A percentile compares a stretch with the other conserved stretches of the same genome.
Conservation (phyloP, 768 basidiomycete species). For the Podaxis rugospora region DNA sequence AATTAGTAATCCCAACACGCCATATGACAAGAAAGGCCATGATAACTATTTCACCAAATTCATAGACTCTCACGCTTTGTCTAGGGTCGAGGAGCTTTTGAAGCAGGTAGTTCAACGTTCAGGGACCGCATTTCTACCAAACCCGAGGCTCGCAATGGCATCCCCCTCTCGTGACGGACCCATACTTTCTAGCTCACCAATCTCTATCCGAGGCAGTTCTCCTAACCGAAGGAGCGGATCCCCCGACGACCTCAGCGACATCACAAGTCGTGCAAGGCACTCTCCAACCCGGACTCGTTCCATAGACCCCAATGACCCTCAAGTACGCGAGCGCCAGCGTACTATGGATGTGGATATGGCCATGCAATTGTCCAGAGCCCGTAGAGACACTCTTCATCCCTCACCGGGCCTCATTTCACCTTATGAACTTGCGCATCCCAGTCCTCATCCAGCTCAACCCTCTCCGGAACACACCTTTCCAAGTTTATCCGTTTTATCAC, state of each 20-base stretch:
- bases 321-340: conserved; percentile 80
- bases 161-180: conserved; percentile 31
- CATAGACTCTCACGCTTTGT: not conserved
- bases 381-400: conserved; percentile 52
- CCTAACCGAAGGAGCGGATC: conserved; percentile 38
- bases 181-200: conserved; percentile 36
- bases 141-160: conserved; percentile 24
- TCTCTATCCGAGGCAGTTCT: conserved; percentile 35
- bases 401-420: conserved; percentile 26
- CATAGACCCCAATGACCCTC: conserved; percentile 66
- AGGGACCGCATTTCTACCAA: not conserved
- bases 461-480: conserved; percentile 22
- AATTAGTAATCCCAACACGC: not conserved
- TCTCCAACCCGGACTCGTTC: conserved; percentile 63
- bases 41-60: not conserved
- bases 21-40: not conserved
- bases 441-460: conserved; percentile 12
- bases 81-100: not conserved
- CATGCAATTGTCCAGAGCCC: conserved; percentile 68
- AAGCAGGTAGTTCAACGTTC: not conserved
- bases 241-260: conserved; percentile 36
- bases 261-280: conserved; percentile 38
- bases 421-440: conserved; percentile 16
- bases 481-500: conserved; percentile 39
- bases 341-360: conserved; percentile 96